A percentile compares a stretch with the other conserved stretches of the same genome.
These are phyloP conservation scores for Earliella scabrosa DNA, from an alignment of 1,284 basidiomycete species.

Conservation along the genomic window DNA sequence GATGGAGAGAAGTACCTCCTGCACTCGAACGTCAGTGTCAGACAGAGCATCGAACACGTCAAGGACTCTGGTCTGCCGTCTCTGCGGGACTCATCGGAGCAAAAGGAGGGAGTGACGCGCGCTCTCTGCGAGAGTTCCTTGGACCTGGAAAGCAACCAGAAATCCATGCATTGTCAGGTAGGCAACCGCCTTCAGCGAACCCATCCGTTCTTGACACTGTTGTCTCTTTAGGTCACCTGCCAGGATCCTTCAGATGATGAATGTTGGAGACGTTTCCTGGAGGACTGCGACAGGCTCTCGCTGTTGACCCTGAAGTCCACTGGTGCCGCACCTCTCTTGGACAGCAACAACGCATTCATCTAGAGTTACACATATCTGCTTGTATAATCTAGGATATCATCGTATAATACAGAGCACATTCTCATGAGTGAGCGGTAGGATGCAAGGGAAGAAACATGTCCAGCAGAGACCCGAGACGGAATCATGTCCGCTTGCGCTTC, in stretches of 20 bases:
- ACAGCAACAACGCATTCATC: background rate
- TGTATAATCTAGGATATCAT: conserved; percentile 19
- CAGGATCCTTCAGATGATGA: conserved; percentile 41
- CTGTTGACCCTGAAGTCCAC: conserved; percentile 28
- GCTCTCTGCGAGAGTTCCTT: conserved; percentile 38
- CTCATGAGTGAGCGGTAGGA: background rate
- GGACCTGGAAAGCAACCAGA: conserved; percentile 61
- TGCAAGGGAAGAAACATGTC: background rate
- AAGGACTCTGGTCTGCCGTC: conserved; percentile 5
- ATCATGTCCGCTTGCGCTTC: conserved; percentile 51
- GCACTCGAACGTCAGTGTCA: conserved; percentile 51
- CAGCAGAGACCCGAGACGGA: conserved; percentile 3
- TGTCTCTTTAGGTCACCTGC: conserved; percentile 49
- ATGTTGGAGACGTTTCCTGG: conserved; percentile 58
- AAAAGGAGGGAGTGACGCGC: conserved; percentile 3
- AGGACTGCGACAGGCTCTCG: conserved; percentile 53
- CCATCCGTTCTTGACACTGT: background rate
- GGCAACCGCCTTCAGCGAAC: conserved; percentile 10
- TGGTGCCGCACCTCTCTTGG: background rate
- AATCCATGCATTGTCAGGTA: conserved; percentile 60
- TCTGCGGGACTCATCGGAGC: background rate
- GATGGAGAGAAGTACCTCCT: conserved; percentile 52
- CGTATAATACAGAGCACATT: conserved; percentile 9
- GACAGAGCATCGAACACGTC: conserved; percentile 46
- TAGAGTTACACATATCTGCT: conserved; percentile 14